Evolutionary conservation across 805 yeast genomes (phyloP).

Genomic region (Schizosaccharomyces pombe): DNA sequence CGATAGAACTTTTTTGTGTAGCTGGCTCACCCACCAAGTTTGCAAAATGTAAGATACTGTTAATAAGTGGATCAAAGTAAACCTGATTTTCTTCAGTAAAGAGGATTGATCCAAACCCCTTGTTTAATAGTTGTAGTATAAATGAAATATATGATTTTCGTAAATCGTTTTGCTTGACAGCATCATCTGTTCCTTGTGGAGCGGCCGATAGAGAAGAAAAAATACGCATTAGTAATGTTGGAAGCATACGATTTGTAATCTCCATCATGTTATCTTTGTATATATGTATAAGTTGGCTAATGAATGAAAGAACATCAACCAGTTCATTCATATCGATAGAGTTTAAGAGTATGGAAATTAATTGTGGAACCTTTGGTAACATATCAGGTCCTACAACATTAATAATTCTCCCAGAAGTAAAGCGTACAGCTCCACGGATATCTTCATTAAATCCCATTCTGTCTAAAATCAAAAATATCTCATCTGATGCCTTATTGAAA

Average conservation of each 20-base stretch:
- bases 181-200: slow-evolving; percentile 31
- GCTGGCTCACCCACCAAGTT: slow-evolving; percentile 38
- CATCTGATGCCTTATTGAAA: slow-evolving; percentile 53
- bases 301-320: slow-evolving; percentile 58
- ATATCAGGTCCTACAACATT: slow-evolving; percentile 38
- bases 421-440: slow-evolving; percentile 56
- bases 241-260: slow-evolving; percentile 30
- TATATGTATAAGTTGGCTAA: slow-evolving; percentile 69
- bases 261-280: slow-evolving; percentile 41
- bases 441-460: slow-evolving; percentile 39
- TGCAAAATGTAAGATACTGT: slow-evolving; percentile 41
- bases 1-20: slow-evolving; percentile 43
- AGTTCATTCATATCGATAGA: slow-evolving; percentile 34
- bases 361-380: slow-evolving; percentile 36
- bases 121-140: slow-evolving; percentile 44
- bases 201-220: slow-evolving; percentile 8
- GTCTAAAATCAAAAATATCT: slow-evolving; percentile 62
- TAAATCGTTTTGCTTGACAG: slow-evolving; percentile 38
- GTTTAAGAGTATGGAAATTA: slow-evolving; percentile 42
- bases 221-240: slow-evolving; percentile 35
- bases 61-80: slow-evolving; percentile 35
- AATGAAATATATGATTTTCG: slow-evolving; percentile 50
- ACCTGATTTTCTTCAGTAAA: slow-evolving; percentile 42
- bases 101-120: slow-evolving; percentile 57
- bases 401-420: slow-evolving; percentile 66